Evolutionary conservation across 1,139 yeast genomes (phyloP).

Genomic region (Lodderomyces theae): DNA sequence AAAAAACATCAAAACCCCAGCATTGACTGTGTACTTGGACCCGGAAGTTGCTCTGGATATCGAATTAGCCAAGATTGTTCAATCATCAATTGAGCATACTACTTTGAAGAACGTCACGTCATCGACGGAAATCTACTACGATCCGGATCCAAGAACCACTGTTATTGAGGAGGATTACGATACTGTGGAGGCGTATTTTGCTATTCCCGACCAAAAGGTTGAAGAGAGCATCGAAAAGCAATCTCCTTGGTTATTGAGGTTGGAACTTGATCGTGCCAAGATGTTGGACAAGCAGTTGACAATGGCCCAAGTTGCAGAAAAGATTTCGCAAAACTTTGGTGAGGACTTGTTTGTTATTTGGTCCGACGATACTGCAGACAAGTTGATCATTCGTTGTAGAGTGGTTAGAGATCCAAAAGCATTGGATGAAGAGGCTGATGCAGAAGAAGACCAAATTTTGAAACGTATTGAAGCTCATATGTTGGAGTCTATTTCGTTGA

Average conservation of each 20-base stretch:
- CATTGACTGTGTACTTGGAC: constrained; percentile 84
- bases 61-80: constrained; percentile 90
- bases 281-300: constrained; percentile 97
- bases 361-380: constrained; percentile 99
- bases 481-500: constrained; percentile 89
- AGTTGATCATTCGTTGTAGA: constrained; percentile 95
- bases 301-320: constrained; percentile 98
- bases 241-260: constrained; percentile 96
- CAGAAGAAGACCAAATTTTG: constrained; percentile 95
- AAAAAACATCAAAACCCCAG: constrained; percentile 97
- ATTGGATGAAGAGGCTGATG: constrained; percentile 88
- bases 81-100: constrained; percentile 96
- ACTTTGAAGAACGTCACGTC: constrained; percentile 92
- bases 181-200: constrained; percentile 94
- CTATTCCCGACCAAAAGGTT: constrained; percentile 96
- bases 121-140: constrained; percentile 96
- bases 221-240: constrained; percentile 91
- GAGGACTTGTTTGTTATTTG: constrained; percentile 96
- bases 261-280: constrained; percentile 96
- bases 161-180: constrained; percentile 96
- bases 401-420: constrained; percentile 96
- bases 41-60: constrained; percentile 82
- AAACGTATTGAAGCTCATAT: constrained; percentile 94
- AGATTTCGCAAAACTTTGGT: constrained; percentile 88
- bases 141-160: constrained; percentile 96